Percentiles rank a stretch among this genome's conserved stretches.
phyloP scores from a whole-genome alignment of 805 yeast species.

The Candida glaebosa region DNA sequence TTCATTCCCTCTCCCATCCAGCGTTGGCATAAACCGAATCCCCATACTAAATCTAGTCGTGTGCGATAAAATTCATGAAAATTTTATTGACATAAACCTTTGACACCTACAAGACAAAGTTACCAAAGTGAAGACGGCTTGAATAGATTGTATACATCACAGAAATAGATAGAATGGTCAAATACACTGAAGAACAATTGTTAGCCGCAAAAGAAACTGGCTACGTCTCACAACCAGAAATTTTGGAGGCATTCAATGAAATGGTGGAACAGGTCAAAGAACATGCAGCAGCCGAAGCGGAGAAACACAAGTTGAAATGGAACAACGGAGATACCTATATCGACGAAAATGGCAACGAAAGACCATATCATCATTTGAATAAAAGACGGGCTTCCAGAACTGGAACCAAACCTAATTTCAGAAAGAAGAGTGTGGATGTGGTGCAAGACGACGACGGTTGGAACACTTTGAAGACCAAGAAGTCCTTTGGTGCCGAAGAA shows the following conservation, averaged over 20 bases:
- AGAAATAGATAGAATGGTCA: slow-evolving; percentile 33
- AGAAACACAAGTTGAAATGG: slow-evolving; percentile 26
- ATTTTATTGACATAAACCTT: slow-evolving; percentile 2
- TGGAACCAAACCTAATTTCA: slow-evolving; percentile 47
- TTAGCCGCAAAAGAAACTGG: slow-evolving; percentile 55
- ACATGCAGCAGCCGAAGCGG: slow-evolving; percentile 25
- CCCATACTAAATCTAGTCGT: slow-evolving; percentile 11
- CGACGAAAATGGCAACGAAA: slow-evolving; percentile 43
- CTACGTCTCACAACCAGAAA: slow-evolving; percentile 57
- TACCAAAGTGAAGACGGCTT: background rate
- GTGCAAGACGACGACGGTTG: slow-evolving; percentile 76
- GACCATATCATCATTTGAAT: slow-evolving; percentile 44
- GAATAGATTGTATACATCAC: slow-evolving; percentile 2
- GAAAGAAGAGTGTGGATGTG: slow-evolving; percentile 50
- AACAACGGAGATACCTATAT: slow-evolving; percentile 44
- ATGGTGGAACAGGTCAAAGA: slow-evolving; percentile 66
- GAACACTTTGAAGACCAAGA: slow-evolving; percentile 59
- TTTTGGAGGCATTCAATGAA: slow-evolving; percentile 60
- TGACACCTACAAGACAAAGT: background rate
- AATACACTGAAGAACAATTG: slow-evolving; percentile 72
- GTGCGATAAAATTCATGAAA: slow-evolving; percentile 14
- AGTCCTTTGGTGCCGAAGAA: slow-evolving; percentile 48
- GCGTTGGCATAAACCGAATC: no score
- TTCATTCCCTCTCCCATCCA: no score
- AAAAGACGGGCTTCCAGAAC: slow-evolving; percentile 62